Conservation (phyloP, 148 eudicot genomes). For the Vaccinium vitisidaea region DNA sequence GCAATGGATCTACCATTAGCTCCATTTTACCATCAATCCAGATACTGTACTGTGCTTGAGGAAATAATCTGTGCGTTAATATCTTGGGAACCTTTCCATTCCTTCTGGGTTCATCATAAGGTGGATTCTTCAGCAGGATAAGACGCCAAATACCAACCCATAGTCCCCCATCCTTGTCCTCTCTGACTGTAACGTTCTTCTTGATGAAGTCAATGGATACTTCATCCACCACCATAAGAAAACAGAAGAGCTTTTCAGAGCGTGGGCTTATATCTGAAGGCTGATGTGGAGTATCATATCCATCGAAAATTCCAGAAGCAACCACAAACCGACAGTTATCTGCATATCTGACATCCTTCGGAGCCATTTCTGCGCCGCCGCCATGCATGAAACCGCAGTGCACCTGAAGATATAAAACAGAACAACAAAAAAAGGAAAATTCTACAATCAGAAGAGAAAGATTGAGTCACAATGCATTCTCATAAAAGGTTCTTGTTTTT, state of each 20-base stretch:
- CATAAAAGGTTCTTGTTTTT: not conserved
- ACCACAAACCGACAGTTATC: conserved; percentile 84
- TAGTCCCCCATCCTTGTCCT: conserved; percentile 69
- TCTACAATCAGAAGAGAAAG: not conserved
- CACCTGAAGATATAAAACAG: conserved; percentile 47
- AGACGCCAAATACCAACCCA: conserved; percentile 99
- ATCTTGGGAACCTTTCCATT: conserved; percentile 96
- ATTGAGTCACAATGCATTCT: not conserved
- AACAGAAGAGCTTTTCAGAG: conserved; percentile 83
- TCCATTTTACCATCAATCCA: conserved; percentile 99
- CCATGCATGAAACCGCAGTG: conserved; percentile 88
- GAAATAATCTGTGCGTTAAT: conserved; percentile 84
- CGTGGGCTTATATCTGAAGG: conserved; percentile 75
- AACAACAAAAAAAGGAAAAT: not conserved
- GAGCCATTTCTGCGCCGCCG: conserved; percentile 88
- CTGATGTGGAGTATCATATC: conserved; percentile 91
- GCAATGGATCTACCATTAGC: conserved; percentile 92
- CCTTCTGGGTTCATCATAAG: conserved; percentile 96
- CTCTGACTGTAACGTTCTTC: conserved; percentile 68
- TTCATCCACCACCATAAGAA: conserved; percentile 96
- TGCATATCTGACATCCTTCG: conserved; percentile 65
- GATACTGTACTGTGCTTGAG: conserved; percentile 85
- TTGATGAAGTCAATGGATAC: conserved; percentile 72
- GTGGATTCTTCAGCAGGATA: conserved; percentile 74
- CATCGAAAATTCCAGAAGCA: conserved; percentile 96